phyloP scores from a whole-genome alignment of 257 asterid species.

The Jaltomata sinuosa region DNA sequence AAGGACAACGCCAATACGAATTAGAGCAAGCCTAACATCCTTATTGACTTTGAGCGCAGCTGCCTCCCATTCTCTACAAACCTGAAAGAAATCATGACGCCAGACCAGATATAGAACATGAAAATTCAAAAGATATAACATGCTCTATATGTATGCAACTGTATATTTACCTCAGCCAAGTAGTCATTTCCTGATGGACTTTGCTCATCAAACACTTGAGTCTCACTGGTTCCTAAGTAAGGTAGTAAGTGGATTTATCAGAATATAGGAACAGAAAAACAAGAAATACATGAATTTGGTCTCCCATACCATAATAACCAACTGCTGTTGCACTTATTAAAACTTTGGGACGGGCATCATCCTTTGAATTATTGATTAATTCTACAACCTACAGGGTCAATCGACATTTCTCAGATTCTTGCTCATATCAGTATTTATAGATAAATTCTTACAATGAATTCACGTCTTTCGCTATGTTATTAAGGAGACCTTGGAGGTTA shows the following conservation, averaged over 20 bases:
- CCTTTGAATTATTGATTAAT: slow-evolving; percentile 44
- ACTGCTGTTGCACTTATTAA: slow-evolving; percentile 87
- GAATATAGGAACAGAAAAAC: not conserved
- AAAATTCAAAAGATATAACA: not conserved
- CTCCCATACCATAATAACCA: slow-evolving; percentile 81
- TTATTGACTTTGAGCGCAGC: slow-evolving; percentile 57
- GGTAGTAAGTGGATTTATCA: not conserved
- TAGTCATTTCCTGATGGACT: slow-evolving; percentile 91
- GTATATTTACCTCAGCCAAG: slow-evolving; percentile 68
- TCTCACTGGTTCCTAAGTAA: slow-evolving; percentile 65
- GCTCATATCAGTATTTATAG: not conserved
- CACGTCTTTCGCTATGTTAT: not conserved
- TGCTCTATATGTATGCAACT: not conserved
- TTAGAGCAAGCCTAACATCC: slow-evolving; percentile 66
- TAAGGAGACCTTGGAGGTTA: slow-evolving; percentile 56
- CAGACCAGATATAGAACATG: not conserved
- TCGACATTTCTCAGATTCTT: not conserved
- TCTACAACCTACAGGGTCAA: slow-evolving; percentile 54
- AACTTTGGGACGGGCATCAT: slow-evolving; percentile 60
- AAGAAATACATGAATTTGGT: not conserved
- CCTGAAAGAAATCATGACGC: slow-evolving; percentile 32
- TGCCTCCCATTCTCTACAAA: slow-evolving; percentile 97
- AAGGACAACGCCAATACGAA: slow-evolving; percentile 88
- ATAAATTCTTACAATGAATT: not conserved
- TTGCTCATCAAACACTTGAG: slow-evolving; percentile 69